A percentile compares a stretch with the other conserved stretches of the same genome.
These are phyloP conservation scores for Euphorbia tirucalli DNA, from an alignment of 345 rosid species.

Conservation along the genomic window DNA sequence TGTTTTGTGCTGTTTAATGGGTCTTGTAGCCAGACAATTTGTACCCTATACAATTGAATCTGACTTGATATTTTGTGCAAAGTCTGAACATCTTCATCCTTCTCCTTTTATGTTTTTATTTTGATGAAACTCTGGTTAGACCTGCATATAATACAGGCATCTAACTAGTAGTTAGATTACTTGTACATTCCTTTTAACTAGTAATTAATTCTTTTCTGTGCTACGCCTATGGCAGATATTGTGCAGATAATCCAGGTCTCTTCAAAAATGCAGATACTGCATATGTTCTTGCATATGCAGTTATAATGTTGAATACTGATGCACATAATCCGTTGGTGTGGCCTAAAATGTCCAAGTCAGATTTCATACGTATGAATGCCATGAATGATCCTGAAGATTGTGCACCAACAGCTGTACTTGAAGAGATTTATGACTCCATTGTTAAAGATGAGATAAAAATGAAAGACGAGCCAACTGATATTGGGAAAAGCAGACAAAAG, in stretches of 20 bases:
- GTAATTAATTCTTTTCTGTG: background rate
- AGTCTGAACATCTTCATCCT: background rate
- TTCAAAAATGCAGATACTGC: conserved; percentile 98
- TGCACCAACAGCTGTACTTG: conserved; percentile 81
- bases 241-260: conserved; percentile 92
- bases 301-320: conserved; percentile 96
- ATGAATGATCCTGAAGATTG: conserved; percentile 69
- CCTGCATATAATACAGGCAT: background rate
- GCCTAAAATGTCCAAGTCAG: conserved; percentile 97
- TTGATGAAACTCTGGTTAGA: background rate
- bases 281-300: conserved; percentile 98
- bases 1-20: background rate
- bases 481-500: conserved; percentile 60
- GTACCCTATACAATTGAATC: background rate
- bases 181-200: background rate
- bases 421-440: conserved; percentile 92
- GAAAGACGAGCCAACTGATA: conserved; percentile 67
- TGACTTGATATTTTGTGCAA: background rate
- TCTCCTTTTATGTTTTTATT: background rate
- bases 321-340: conserved; percentile 95
- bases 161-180: background rate
- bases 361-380: conserved; percentile 84
- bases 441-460: conserved; percentile 92
- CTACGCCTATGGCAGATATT: conserved; percentile 61
- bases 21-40: background rate